Percentiles rank a stretch among this genome's conserved stretches.
Conservation (phyloP, 768 basidiomycete genomes). For the Clathrus columnatus region DNA sequence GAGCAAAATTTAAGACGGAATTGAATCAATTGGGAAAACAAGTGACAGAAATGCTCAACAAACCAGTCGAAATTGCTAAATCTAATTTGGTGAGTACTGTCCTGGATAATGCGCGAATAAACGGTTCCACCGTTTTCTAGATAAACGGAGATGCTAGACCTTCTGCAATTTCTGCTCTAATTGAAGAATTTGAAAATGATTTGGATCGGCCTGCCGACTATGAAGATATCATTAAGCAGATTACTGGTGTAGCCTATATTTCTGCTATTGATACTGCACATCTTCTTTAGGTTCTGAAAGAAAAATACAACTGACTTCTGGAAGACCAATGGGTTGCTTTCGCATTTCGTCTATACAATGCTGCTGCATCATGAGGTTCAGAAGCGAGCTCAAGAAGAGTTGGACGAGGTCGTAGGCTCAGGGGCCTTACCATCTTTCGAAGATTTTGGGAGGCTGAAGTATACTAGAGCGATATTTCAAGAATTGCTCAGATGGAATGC, state of each 20-base stretch:
- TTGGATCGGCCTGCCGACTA: too few species aligned
- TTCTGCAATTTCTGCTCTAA: too few species aligned
- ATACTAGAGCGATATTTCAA: neutral
- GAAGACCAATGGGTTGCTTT: neutral
- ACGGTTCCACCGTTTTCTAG: too few species aligned
- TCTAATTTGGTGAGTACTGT: too few species aligned
- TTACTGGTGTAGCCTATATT: neutral
- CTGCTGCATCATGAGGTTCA: constrained; percentile 16
- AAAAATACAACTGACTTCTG: neutral
- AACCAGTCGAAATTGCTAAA: neutral
- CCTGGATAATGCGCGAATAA: too few species aligned
- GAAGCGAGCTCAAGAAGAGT: constrained; percentile 17
- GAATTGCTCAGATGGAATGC: neutral
- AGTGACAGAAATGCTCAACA: neutral
- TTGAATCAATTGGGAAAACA: neutral
- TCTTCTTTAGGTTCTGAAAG: too few species aligned
- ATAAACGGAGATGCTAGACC: too few species aligned
- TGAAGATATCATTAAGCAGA: neutral
- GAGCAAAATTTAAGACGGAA: constrained; percentile 6
- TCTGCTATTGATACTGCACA: neutral
- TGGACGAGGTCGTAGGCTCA: constrained; percentile 17
- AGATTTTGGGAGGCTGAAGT: constrained; percentile 4
- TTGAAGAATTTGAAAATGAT: too few species aligned
- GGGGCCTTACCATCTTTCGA: constrained; percentile 15
- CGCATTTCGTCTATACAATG: constrained; percentile 18